Conservation (phyloP, 768 basidiomycete species). For the Mycena maculata region DNA sequence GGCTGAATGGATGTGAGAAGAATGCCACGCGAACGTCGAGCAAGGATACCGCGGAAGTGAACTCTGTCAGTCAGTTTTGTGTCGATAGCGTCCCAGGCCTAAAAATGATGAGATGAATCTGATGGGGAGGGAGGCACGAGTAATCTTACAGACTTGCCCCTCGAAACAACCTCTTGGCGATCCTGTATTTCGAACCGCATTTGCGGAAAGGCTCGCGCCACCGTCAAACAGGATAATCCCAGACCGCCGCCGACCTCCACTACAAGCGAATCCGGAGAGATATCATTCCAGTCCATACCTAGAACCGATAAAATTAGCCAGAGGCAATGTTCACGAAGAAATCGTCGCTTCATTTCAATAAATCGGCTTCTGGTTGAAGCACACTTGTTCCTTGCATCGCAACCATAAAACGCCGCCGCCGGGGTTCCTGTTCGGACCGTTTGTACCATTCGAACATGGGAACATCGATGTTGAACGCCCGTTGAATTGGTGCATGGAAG, state of each 20-base stretch:
- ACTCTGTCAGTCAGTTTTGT: background rate
- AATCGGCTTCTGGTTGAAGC: background rate
- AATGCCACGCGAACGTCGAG: background rate
- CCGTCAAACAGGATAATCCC: background rate
- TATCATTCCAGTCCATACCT: background rate
- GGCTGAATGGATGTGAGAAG: background rate
- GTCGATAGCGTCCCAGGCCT: background rate
- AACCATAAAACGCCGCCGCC: constrained; percentile 43
- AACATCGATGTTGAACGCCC: constrained; percentile 33
- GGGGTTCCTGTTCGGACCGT: constrained; percentile 38
- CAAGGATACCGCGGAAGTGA: background rate
- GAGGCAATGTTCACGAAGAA: background rate
- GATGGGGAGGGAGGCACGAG: no score
- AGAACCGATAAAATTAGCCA: background rate
- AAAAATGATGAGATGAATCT: background rate
- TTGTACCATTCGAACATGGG: constrained; percentile 39
- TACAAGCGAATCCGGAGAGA: background rate
- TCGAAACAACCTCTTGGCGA: background rate
- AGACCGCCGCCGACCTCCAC: background rate
- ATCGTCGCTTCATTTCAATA: background rate
- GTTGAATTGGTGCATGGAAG: constrained; percentile 32
- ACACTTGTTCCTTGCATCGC: constrained; percentile 37
- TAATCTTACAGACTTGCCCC: background rate
- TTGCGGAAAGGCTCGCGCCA: background rate
- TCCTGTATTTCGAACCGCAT: background rate